Evolutionary conservation across 176 grass and related monocot genomes (phyloP), one percentile per base, ranked within the genome.

Genomic region (Cenchrus fungigraminus): DNA sequence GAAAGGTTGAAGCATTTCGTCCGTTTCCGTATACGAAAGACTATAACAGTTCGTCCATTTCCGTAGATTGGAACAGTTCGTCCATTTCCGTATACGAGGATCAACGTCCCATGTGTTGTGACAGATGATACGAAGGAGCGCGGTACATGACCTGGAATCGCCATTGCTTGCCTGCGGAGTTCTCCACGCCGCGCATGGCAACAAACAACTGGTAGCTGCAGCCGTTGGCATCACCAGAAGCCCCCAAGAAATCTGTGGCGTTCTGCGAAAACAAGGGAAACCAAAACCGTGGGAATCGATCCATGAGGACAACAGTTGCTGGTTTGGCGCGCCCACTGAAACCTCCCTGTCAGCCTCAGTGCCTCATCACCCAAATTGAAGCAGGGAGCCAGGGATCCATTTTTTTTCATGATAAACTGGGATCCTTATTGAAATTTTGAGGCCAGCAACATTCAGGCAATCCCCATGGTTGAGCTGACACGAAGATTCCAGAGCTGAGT

Each of bases 381-480:
- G 37, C 37, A 4, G 37, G 37, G 34, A 34, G 1, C 34, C 34
- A 34, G 37, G 37, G 34, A 34, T 34, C 34, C 34, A 34, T 34
- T 34, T 3, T 34, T 34, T 34, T 34, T 34, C 34, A 34, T 34
- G 34, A 34, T 34, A 34, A 34, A 34, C 34, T 34, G 44, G 5
- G 82, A 83, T 37, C 69, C 58, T 8, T 70, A 0, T 4, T 40
- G 37, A 40, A 40, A 40, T 40, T 62, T 79, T 52, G 59, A 88
- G 73, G 86, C 31, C 77, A 80, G 75, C 19, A 65, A 32, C 43
- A 51, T 80, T 77, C 66, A 71, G 69, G 45, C 89, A 16, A 29
- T 71, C 81, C 40, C 40, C 70, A 60, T 70, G 82, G 86, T 68
- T 32, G 68, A 65, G 3, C 37, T 34, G 57, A 20, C 16, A 28